Evolutionary conservation across 495 filamentous ascomycete genomes (phyloP), one percentile per base, ranked within the genome.

Genomic region (Aspergillus ostianus): DNA sequence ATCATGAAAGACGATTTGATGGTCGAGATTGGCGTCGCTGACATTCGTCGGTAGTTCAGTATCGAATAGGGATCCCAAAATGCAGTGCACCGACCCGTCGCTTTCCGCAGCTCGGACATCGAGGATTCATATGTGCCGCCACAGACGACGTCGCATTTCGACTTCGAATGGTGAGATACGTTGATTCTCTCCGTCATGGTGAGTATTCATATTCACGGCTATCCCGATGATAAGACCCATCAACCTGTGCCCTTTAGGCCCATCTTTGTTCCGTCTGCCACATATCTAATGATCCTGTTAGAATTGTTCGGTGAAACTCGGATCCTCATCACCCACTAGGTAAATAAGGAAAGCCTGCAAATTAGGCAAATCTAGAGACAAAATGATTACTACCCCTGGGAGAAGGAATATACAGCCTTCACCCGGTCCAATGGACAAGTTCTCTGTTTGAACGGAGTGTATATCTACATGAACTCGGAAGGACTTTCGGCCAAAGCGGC

Each of bases 101-200:
- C 90, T 89, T 67, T 94, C 89, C 8, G 87, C 83, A 0, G 85
- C 85, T 6, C 86, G 79, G 2, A 84, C 71, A 64, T 95, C 91
- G 1, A 93, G 71, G 13, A 87, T 76, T 63, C 82, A 87, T 3
- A 93, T 77, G 19, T 87, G 83, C 84, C 89, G 91, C 84, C 90
- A 94, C 8, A 92, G 69, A 0, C 90, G 81, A 49, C 90, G 79
- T 47, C 90, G 79, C 80, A 92, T 89, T 65, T 93, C 90, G 5
- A 82, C 78, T 51, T 93, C 86, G 62, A 91, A 90, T 0, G 87
- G 86, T 44, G 81, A 75, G 30, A 88, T 84, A 53, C 85, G 71
- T 0, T 72, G 71, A 8, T 81, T 83, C 27, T 26, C 45, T 5
- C 51, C 52, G 58, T 92, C 89, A 12, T 84, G 74, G 67, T 92